Base-by-base conservation (phyloP, 1,284 basidiomycete genomes). In the Microbotryum saponariae region DNA sequence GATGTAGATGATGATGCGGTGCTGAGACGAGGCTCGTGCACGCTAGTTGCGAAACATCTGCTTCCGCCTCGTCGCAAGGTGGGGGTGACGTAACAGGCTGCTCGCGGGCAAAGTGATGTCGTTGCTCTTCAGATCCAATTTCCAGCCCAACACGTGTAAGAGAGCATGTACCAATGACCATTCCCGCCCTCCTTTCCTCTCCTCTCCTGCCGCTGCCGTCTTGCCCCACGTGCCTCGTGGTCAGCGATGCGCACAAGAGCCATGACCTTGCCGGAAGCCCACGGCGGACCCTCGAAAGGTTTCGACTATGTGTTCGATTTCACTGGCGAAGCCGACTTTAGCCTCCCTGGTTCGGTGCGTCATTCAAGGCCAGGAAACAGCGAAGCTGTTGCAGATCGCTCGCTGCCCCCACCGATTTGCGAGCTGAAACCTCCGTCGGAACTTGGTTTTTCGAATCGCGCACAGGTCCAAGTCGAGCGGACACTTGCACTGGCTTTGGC, bases 401-500 rank as follows among this genome's bases (percentile, higher is more conserved):
- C 44, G 29, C 50, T 27, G 12, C 5, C 12, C 37, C 12, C 37
- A 6, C 6, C 12, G 37, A 16, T 2, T 16, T 16, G 37, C 37
- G 4, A 42, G 37, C 37, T 42, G 37, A 42, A 10, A 42, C 16
- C 12, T 42, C 37, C 14, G 37, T 42, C 9, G 37, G 5, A 12
- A 18, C 1, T 16, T 42, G 12, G 9, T 18, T 12, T 18, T 42
- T 12, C 4, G 14, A 10, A 10, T 6, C 37, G 5, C 16, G 16
- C 12, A 42, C 56, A 66, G 65, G 65, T 67, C 18, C 66, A 68
- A 44, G 27, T 62, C 47, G 66, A 68, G 20, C 64, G 66, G 2
- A 68, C 66, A 1, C 52, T 68, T 3, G 47, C 58, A 1, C 61
- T 68, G 25, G 66, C 66, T 0, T 25, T 65, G 12, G 23, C 54